Conservation (phyloP, 108 stramenopile genomes). For the Cylindrotheca fusiformis region DNA sequence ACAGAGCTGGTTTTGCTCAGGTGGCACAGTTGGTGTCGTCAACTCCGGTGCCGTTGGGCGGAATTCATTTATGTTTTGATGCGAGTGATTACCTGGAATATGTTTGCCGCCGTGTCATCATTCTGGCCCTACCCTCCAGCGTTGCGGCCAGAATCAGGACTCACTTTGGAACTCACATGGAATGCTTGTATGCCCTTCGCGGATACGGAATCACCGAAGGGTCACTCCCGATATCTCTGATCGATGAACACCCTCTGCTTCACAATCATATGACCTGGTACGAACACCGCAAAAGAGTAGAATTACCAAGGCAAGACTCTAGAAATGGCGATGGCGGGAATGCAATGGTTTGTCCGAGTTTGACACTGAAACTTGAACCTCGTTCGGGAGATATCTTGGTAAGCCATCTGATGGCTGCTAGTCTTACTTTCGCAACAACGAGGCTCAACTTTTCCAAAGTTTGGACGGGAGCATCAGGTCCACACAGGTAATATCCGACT, state of each 20-base stretch:
- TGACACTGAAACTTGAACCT: background rate
- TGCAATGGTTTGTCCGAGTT: background rate
- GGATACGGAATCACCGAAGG: conserved; percentile 16
- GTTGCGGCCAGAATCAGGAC: conserved; percentile 1
- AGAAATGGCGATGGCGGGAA: background rate
- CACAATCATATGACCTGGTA: background rate
- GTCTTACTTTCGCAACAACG: too few species aligned
- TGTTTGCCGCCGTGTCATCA: background rate
- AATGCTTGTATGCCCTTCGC: conserved; percentile 14
- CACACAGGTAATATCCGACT: background rate
- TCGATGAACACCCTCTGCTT: background rate
- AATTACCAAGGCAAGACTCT: background rate
- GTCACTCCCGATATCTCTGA: background rate
- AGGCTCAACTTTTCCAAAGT: too few species aligned
- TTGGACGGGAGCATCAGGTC: background rate
- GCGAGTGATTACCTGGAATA: background rate
- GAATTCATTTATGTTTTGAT: background rate
- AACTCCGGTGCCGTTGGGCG: background rate
- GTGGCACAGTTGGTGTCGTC: background rate
- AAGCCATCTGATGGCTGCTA: background rate
- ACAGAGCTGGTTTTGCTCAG: background rate
- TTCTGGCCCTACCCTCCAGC: background rate
- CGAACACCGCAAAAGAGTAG: background rate
- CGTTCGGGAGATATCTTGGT: background rate
- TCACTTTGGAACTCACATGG: conserved; percentile 20